A percentile compares a stretch with the other conserved stretches of the same genome.
Evolutionary conservation across 1,284 basidiomycete species (phyloP).

Genomic region (Ustilago nuda): DNA sequence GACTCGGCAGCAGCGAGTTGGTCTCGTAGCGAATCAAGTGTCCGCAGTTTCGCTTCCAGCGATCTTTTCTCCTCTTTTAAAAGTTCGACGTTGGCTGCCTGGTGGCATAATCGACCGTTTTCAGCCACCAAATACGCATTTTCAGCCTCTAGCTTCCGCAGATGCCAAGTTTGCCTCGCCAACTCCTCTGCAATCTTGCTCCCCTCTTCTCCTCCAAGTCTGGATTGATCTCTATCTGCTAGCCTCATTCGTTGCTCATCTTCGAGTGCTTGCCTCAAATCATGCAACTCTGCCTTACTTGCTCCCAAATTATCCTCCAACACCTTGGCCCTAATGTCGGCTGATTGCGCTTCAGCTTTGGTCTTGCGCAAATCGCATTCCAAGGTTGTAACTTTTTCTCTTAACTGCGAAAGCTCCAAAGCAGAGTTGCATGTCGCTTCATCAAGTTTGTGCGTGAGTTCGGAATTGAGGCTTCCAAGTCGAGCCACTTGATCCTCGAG

Average conservation of each 20-base stretch:
- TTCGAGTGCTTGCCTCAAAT: slow-evolving; percentile 50
- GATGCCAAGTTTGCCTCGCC: slow-evolving; percentile 28
- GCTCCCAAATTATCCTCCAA: slow-evolving; percentile 37
- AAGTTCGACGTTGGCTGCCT: slow-evolving; percentile 50
- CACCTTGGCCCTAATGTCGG: slow-evolving; percentile 13
- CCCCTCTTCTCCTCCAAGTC: slow-evolving; percentile 20
- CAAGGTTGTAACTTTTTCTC: slow-evolving; percentile 21
- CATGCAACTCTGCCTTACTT: slow-evolving; percentile 40
- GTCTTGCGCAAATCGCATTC: slow-evolving; percentile 35
- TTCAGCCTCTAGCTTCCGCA: slow-evolving; percentile 49
- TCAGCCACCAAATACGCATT: slow-evolving; percentile 47
- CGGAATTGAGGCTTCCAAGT: slow-evolving; percentile 37
- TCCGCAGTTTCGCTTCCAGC: slow-evolving; percentile 54
- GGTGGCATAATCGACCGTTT: slow-evolving; percentile 43
- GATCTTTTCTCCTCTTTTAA: slow-evolving; percentile 62
- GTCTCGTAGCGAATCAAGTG: slow-evolving; percentile 47
- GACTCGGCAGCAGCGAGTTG: slow-evolving; percentile 51
- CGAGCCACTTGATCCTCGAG: slow-evolving; percentile 48
- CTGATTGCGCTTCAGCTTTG: slow-evolving; percentile 31
- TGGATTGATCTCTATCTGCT: slow-evolving; percentile 15
- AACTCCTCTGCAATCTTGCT: slow-evolving; percentile 47
- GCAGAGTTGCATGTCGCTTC: slow-evolving; percentile 20
- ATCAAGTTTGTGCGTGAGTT: slow-evolving; percentile 35
- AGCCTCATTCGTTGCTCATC: slow-evolving; percentile 48
- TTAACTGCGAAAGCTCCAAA: slow-evolving; percentile 17